These are phyloP conservation scores for Durio zibethinus DNA, from an alignment of 345 rosid genomes.

Conservation along the genomic window DNA sequence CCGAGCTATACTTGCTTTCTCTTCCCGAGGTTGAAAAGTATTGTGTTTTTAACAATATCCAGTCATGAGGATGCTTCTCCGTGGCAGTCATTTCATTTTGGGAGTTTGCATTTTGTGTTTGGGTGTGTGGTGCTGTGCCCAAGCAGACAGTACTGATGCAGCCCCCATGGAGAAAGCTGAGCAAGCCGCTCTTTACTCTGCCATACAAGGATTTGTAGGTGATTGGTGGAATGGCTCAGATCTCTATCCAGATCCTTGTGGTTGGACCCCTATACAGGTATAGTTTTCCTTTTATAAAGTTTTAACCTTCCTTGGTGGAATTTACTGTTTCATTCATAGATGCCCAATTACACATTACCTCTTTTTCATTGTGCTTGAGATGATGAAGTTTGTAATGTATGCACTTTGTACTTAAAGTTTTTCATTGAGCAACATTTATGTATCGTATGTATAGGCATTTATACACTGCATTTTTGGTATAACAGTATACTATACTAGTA, in stretches of 20 bases:
- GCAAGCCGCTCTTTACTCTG: constrained; percentile 59
- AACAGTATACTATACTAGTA: neutral
- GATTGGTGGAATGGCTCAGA: constrained; percentile 86
- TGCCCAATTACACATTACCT: neutral
- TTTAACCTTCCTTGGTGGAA: neutral
- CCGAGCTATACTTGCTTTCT: neutral
- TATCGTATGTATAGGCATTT: neutral
- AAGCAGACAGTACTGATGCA: constrained; percentile 40
- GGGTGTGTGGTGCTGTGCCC: constrained; percentile 33
- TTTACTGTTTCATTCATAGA: constrained; percentile 23
- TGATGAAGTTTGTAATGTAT: neutral
- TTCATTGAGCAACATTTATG: neutral
- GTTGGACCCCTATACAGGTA: constrained; percentile 97
- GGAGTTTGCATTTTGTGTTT: constrained; percentile 37
- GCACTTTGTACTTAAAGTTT: neutral
- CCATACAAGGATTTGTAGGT: constrained; percentile 86
- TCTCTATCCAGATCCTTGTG: constrained; percentile 96
- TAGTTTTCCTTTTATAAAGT: neutral
- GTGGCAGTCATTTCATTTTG: constrained; percentile 21
- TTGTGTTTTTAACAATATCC: neutral
- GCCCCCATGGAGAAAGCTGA: constrained; percentile 80
- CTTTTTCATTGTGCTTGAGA: neutral
- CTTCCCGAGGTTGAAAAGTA: neutral
- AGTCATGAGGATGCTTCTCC: constrained; percentile 19
- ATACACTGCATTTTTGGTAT: neutral